Base-by-base conservation (phyloP, 2,329 filamentous ascomycete genomes). In the Teratosphaeria destructans region DNA sequence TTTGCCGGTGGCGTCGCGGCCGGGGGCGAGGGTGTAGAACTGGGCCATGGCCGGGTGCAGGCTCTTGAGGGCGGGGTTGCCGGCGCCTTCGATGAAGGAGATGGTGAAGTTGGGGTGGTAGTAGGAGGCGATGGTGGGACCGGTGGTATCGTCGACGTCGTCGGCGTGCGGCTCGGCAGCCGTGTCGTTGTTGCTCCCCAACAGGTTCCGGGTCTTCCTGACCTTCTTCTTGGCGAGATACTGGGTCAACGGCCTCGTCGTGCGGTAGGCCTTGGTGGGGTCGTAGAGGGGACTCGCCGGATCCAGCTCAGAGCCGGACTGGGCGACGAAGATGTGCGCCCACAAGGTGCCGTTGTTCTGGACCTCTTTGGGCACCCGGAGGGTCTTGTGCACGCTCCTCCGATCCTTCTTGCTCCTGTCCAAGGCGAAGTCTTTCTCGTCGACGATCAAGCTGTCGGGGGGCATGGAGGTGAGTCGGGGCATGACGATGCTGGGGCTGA, bases 61-160 rank as follows among this genome's bases (percentile, higher is more conserved):
- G 58, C 79, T 77, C 26, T 80, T 78, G 65, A 85, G 91, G 32
- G 82, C 81, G 70, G 89, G 79, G 6, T 87, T 80, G 26, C 91
- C 92, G 49, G 86, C 79, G 67, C 91, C 86, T 3, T 92, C 90
- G 56, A 99, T 84, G 68, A 97, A 85, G 5, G 91, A 89, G 62
- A 99, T 79, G 56, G 89, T 95, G 67, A 95, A 87, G 75, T 99
- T 99, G 6, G 94, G 89, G 75, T 99, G 94, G 73, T 96, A 99
- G 77, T 92, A 95, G 58, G 86, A 95, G 54, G 83, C 85, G 63
- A 95, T 84, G 57, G 86, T 78, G n/a, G 89, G 86, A 0, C 86
- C 85, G 12, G 32, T 52, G 2, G 52, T 37, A 1, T 76, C 76
- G 23, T 34, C 7, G n/a, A 29, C 39, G 65, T 81, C 78, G 19